Conservation (phyloP, 1,139 yeast genomes). For the Candida smagusa region DNA sequence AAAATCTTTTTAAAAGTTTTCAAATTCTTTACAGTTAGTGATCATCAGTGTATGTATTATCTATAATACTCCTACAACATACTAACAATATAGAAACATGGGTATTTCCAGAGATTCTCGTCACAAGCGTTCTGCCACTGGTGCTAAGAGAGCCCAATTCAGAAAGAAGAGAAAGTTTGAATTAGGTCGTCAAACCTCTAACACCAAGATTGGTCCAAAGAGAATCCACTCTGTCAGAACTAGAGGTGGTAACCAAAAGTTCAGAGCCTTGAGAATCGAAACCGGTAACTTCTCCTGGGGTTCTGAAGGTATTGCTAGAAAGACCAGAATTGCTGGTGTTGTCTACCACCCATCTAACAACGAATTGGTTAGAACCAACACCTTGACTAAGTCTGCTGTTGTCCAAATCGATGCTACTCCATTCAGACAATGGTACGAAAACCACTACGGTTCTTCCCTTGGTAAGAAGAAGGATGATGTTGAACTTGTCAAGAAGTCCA, state of each 20-base stretch:
- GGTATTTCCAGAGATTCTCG: slow-evolving; percentile 99
- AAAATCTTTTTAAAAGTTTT: slow-evolving; percentile 12
- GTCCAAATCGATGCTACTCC: slow-evolving; percentile 99
- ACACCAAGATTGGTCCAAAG: slow-evolving; percentile 98
- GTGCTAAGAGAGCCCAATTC: slow-evolving; percentile 99
- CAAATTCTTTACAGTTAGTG: slow-evolving; percentile 14
- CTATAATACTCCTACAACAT: no score
- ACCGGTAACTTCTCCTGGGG: slow-evolving; percentile 99
- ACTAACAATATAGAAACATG: slow-evolving; percentile 45
- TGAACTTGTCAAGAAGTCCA: slow-evolving; percentile 64
- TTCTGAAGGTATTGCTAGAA: slow-evolving; percentile 96
- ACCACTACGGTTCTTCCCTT: slow-evolving; percentile 92
- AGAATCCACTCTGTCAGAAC: slow-evolving; percentile 99
- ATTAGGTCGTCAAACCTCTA: slow-evolving; percentile 99
- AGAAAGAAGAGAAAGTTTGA: slow-evolving; percentile 99
- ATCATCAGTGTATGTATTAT: slow-evolving; percentile 16
- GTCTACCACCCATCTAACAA: slow-evolving; percentile 99
- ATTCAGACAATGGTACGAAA: slow-evolving; percentile 98
- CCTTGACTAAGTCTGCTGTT: slow-evolving; percentile 97
- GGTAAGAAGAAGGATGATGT: slow-evolving; percentile 69
- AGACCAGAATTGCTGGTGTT: slow-evolving; percentile 98
- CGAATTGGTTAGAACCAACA: slow-evolving; percentile 99
- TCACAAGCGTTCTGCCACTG: slow-evolving; percentile 99
- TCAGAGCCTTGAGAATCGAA: slow-evolving; percentile 99
- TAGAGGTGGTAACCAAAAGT: slow-evolving; percentile 99